These are phyloP conservation scores for Ascochyta rabiei DNA, from an alignment of 2,329 filamentous ascomycete species.

Conservation along the genomic window DNA sequence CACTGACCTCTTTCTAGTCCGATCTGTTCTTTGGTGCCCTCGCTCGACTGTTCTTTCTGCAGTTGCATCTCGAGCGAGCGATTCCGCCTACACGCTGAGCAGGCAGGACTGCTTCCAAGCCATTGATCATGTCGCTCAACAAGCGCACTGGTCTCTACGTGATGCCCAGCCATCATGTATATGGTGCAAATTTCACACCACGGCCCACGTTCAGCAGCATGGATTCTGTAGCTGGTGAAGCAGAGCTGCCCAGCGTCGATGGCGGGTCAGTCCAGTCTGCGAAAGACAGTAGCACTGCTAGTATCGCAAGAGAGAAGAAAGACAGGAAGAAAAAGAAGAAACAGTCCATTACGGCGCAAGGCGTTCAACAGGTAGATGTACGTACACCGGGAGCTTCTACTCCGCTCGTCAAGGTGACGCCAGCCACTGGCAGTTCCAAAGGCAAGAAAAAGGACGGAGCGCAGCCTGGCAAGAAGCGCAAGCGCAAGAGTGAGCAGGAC, in stretches of 20 bases:
- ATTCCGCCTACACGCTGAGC: too few relatives aligned
- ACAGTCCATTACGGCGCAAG: not conserved
- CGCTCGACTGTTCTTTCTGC: not conserved
- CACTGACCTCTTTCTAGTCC: not conserved
- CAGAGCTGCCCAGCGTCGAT: not conserved
- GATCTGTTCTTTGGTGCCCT: not conserved
- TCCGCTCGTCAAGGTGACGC: conserved; percentile 3
- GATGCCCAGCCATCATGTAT: conserved; percentile 30
- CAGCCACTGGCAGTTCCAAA: conserved; percentile 5
- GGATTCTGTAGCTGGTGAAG: conserved; percentile 21
- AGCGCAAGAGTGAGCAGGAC: conserved; percentile 13
- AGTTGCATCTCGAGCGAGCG: not conserved
- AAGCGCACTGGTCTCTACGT: conserved; percentile 29
- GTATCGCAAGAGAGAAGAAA: not conserved
- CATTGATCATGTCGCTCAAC: conserved; percentile 5
- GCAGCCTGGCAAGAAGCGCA: conserved; percentile 24
- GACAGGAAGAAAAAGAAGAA: conserved; percentile 17
- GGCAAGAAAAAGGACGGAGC: conserved; percentile 11
- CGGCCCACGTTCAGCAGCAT: conserved; percentile 29
- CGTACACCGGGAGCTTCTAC: not conserved
- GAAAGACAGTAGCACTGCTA: not conserved
- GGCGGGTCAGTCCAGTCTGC: not conserved
- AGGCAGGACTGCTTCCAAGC: not conserved
- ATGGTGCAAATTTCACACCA: conserved; percentile 10
- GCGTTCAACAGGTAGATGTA: not conserved